phyloP scores from a whole-genome alignment of 768 basidiomycete species.

The Hypholoma fasciculare region DNA sequence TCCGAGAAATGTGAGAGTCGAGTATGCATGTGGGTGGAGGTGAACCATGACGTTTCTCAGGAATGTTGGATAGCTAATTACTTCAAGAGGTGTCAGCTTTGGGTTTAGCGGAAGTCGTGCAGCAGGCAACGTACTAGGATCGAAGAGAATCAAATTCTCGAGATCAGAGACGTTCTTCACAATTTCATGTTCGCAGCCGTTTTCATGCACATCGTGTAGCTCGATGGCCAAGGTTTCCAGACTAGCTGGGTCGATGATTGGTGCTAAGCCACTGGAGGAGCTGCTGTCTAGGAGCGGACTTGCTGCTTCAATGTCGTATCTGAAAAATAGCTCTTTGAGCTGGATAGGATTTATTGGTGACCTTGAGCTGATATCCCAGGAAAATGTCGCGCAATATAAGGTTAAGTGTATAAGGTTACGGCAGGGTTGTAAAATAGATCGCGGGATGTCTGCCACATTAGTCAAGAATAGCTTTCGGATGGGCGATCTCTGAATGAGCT shows the following conservation, averaged over 20 bases:
- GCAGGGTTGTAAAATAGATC: background rate
- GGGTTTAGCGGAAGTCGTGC: too few relatives aligned
- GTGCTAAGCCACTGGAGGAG: background rate
- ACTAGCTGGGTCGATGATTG: constrained; percentile 1
- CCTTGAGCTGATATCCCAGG: background rate
- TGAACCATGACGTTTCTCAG: background rate
- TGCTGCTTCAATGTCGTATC: background rate
- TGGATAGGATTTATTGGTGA: background rate
- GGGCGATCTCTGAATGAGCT: background rate
- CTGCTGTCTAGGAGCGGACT: background rate
- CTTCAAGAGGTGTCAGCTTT: background rate
- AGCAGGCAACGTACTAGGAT: background rate
- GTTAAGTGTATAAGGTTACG: background rate
- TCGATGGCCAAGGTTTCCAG: background rate
- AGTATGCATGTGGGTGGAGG: background rate
- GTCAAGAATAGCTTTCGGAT: background rate
- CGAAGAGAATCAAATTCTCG: background rate
- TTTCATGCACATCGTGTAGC: background rate
- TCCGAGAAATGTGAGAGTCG: background rate
- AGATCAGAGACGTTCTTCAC: background rate
- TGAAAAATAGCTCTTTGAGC: background rate
- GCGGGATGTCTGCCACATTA: background rate
- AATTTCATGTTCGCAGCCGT: background rate
- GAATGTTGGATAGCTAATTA: background rate
- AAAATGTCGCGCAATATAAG: background rate